phyloP scores from a whole-genome alignment of 2,329 filamentous ascomycete species.

The Plectosphaerella plurivora region DNA sequence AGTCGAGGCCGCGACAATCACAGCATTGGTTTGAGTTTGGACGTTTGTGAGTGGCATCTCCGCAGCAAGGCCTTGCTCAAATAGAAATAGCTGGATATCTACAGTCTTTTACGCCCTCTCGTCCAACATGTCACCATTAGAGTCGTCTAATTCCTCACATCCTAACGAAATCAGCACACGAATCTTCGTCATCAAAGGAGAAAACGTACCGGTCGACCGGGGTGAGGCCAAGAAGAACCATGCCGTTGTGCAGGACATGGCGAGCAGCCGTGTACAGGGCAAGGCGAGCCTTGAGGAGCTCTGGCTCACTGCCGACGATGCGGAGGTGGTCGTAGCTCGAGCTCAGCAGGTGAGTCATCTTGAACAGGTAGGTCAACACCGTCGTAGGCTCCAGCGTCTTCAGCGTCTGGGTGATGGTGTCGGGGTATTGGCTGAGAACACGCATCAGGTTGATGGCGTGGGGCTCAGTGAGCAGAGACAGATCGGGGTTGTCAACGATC shows the following conservation, averaged over 20 bases:
- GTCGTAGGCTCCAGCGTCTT: slow-evolving; percentile 74
- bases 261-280: slow-evolving; percentile 74
- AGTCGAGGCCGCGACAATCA: too few relatives aligned
- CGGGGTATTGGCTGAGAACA: slow-evolving; percentile 78
- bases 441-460: slow-evolving; percentile 72
- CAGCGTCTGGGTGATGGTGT: slow-evolving; percentile 77
- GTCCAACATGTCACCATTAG: too few relatives aligned
- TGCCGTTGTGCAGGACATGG: slow-evolving; percentile 75
- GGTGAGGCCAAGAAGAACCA: slow-evolving; percentile 72
- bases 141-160: too few relatives aligned
- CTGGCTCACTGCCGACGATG: slow-evolving; percentile 73
- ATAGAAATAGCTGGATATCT: too few relatives aligned
- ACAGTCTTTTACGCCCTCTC: too few relatives aligned
- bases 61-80: too few relatives aligned
- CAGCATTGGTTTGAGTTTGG: too few relatives aligned
- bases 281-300: slow-evolving; percentile 68
- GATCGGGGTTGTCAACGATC: slow-evolving; percentile 54
- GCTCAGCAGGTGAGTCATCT: slow-evolving; percentile 78
- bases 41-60: too few relatives aligned
- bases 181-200: too few relatives aligned
- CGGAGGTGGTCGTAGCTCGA: slow-evolving; percentile 78
- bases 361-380: slow-evolving; percentile 64
- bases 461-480: slow-evolving; percentile 63
- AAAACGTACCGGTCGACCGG: slow-evolving; percentile 55
- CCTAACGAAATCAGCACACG: too few relatives aligned